Base-by-base conservation (phyloP, 306 rosid species). In the Castanea sativa region DNA sequence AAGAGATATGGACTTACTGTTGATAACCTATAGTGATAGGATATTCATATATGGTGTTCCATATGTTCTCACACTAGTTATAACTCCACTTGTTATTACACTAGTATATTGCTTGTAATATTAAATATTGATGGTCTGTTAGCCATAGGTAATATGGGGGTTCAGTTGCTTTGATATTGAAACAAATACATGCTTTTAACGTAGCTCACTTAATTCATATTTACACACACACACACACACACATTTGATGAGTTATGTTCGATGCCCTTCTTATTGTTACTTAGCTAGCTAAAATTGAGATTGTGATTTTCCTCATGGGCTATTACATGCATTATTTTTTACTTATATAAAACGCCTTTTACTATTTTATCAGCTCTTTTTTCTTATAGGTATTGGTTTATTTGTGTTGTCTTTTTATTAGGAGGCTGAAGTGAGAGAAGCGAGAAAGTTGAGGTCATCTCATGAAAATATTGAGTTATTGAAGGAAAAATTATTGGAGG, bases 351-450 rank as follows among this genome's bases (percentile, higher is more conserved):
- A 49, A 49, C 53, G 5, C 16, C 21, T n/a, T 49, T 49, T n/a
- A 12, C 71, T 73, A 60, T 81, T 65, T 52, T 55, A 23, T n/a
- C 32, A 43, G 57, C 67, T 30, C 27, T 78, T 70, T 77, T 33
- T 33, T 14, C 45, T 71, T 72, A 11, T 68, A n/a, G 32, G 69
- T 76, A 20, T 52, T 49, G 70, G 77, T 79, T 76, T 79, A 77
- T 78, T 82, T 82, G 58, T 79, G 59, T 83, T 80, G 82, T n/a
- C 33, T 74, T 77, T 75, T 79, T 43, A 69, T 60, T 83, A 95
- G 99, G 99, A 95, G 80, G 83, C 96, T 82, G 99, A 92, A 84
- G 98, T 92, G 76, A 92, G 89, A 87, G 98, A 89, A 90, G 98
- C 99, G 53, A 88, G 90, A 81, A 95, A 90, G 87, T 83, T 95